Base-by-base conservation (phyloP, 768 basidiomycete genomes). In the Rhizopogon vesiculosus region DNA sequence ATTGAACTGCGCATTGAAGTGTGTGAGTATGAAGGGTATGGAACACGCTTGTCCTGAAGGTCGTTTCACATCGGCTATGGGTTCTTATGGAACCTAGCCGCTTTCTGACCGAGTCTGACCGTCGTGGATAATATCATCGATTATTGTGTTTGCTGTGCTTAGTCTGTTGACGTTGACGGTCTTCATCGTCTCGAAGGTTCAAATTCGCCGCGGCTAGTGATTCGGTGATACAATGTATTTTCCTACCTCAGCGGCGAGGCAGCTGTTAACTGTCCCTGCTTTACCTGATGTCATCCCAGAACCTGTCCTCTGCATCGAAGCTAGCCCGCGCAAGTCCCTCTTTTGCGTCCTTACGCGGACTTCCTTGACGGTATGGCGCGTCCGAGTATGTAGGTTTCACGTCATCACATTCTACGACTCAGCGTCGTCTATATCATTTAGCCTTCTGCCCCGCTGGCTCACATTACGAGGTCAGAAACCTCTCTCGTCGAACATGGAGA, bases 401-500 rank as follows among this genome's bases (percentile, higher is more conserved):
- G 45, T 53, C 33, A 43, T 41, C 31, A 40, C 48, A 29, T 50
- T 13, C 19, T 13, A 15, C 52, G 10, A 39, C 31, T 46, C 0
- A 9, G 42, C 40, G 39, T 51, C 53, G 53, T 57, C 45, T 54
- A 18, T 55, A 54, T 40, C 38, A 29, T 42, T 40, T 58, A 92
- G 90, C 90, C 90, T 1, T 83, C 85, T 40, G 81, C 83, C 31
- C 78, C 87, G 6, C 69, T 91, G 58, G 86, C 91, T 19, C 80
- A 86, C 60, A 76, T 96, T 16, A 78, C 86, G 33, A 83, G 94
- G 53, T 90, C 91, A 38, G 75, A 84, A 7, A 81, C 83, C 1
- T 95, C 92, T 16, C 74, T 96, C 40, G 69, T 79, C 53, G 86
- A 90, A 56, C 93, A 95, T 66, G 94, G 94, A n/a, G 81, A 85